Conservation (phyloP, 1,284 basidiomycete genomes). For the Cryptococcus sp. region DNA sequence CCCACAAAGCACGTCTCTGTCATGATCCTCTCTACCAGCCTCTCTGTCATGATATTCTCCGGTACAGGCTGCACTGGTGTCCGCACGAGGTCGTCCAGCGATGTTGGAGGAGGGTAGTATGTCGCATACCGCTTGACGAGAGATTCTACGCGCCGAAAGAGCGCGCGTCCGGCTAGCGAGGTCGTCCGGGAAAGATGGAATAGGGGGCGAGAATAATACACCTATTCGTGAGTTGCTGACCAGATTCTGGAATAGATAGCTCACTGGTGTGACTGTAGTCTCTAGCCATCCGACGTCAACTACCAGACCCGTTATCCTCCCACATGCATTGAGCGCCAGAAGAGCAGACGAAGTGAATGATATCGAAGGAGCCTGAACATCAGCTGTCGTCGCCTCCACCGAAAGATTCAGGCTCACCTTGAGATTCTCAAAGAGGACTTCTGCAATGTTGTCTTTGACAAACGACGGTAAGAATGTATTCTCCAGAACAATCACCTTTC, state of each 20-base stretch:
- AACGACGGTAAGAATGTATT: conserved; percentile 77
- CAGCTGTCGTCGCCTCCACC: background rate
- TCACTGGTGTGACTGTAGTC: conserved; percentile 76
- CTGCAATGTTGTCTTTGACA: conserved; percentile 81
- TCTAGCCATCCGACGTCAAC: conserved; percentile 88
- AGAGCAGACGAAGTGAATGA: conserved; percentile 86
- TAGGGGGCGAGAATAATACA: conserved; percentile 78
- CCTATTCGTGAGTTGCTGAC: conserved; percentile 50
- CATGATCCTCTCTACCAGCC: conserved; percentile 32
- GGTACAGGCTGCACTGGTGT: conserved; percentile 14
- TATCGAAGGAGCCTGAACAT: conserved; percentile 72
- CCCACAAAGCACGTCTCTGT: conserved; percentile 42
- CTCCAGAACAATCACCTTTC: conserved; percentile 88
- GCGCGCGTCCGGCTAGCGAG: conserved; percentile 67
- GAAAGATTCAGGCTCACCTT: conserved; percentile 54
- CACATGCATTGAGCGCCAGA: conserved; percentile 73
- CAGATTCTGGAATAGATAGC: conserved; percentile 31
- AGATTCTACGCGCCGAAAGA: conserved; percentile 68
- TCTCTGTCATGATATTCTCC: conserved; percentile 20
- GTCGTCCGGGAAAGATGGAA: conserved; percentile 74
- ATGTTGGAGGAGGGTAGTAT: conserved; percentile 69
- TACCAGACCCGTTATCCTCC: conserved; percentile 85
- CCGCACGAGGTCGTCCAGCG: conserved; percentile 50
- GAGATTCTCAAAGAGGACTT: conserved; percentile 81
- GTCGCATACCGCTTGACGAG: conserved; percentile 73